Evolutionary conservation across 805 yeast species (phyloP), one percentile per base, ranked within the genome.

Genomic region (Candida xyloterini): DNA sequence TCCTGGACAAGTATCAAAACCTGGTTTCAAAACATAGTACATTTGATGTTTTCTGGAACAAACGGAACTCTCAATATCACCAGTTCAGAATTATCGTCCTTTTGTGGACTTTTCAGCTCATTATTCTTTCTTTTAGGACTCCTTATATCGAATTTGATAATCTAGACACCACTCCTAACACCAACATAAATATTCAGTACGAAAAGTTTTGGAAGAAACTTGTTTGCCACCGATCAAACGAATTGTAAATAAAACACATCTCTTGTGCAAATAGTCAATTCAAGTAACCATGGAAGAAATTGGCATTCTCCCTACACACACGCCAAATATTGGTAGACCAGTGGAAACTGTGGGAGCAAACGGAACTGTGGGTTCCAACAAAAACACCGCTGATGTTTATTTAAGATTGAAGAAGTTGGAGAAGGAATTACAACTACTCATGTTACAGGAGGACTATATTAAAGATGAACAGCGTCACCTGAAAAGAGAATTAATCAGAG

Each of bases 381-480:
- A 41, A 14, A 59, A 50, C 29, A 58, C 59, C 35, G 60, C 66
- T 16, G 98, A 93, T 60, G 84, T 84, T 27, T 93, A 93, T 66
- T 67, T 87, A 51, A 84, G 76, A 52, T 72, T 91, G 53, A 95
- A 93, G 74, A 85, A 80, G 59, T 74, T 93, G 48, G 95, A 95
- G 60, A 88, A 90, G 51, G 96, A 91, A 59, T 74, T 86, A 56
- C 96, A 91, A 53, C 70, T 93, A 36, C 68, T 93, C 47, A 67
- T 76, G 44, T 71, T 93, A 50, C 99, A 93, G 65, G 99, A 93
- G 63, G 97, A 90, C 44, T 95, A 91, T 63, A 89, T 93, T 60
- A 93, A 95, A 59, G 99, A 93, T 63, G 99, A 93, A 64, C 97
- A 90, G 60, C 93, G 96, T 59, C 96, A 91, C 66, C 73, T 93